Conservation (phyloP, 169 alveolate genomes). For the Hammondia hammondi region DNA sequence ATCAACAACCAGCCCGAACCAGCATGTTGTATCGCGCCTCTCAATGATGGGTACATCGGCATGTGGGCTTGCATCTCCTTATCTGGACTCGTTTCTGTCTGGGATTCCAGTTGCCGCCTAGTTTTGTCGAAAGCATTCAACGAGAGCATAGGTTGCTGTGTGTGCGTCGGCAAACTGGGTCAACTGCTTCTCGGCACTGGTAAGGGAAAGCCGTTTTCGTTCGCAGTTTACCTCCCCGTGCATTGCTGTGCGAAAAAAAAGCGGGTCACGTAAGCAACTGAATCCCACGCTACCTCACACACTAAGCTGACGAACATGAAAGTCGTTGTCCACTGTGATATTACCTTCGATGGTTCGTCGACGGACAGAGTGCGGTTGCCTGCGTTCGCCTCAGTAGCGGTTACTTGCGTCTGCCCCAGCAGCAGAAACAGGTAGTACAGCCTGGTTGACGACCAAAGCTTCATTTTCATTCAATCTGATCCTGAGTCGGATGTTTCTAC, state of each 20-base stretch:
- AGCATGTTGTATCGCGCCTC: background rate
- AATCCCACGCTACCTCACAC: background rate
- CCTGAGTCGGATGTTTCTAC: no score
- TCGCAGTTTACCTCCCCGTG: background rate
- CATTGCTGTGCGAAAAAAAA: background rate
- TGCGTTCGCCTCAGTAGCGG: background rate
- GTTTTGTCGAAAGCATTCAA: background rate
- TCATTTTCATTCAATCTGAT: no score
- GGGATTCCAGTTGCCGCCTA: conserved; percentile 2
- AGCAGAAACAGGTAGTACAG: no score
- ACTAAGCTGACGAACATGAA: background rate
- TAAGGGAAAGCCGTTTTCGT: background rate
- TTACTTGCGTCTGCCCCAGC: background rate
- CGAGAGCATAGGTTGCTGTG: background rate
- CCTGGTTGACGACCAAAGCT: no score
- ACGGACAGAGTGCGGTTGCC: background rate
- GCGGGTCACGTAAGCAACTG: background rate
- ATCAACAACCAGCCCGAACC: conserved; percentile 18
- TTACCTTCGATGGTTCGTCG: background rate
- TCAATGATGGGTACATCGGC: background rate
- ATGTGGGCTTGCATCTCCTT: conserved; percentile 17
- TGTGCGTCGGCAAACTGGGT: background rate
- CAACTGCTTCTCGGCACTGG: conserved; percentile 32
- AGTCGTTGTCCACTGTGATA: no score
- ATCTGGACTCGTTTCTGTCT: background rate